Conservation (phyloP, 148 eudicot genomes). For the Bassia scoparia region DNA sequence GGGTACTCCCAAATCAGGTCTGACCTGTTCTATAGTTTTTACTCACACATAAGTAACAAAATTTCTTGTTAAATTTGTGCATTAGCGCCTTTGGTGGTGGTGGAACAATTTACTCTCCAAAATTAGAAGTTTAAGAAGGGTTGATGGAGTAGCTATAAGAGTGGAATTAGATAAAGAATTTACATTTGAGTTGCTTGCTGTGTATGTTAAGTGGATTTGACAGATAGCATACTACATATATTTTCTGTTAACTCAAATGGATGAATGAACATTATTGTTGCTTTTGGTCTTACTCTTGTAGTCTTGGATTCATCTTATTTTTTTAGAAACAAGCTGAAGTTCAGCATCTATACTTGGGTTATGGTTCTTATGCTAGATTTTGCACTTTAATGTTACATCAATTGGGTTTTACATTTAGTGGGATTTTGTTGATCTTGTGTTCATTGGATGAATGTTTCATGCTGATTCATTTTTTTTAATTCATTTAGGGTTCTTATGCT, state of each 20-base stretch:
- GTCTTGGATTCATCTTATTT: conserved; percentile 15
- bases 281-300: too few species aligned
- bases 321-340: conserved; percentile 61
- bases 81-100: too few species aligned
- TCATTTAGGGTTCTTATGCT: too few species aligned
- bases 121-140: background rate
- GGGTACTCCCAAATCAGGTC: too few species aligned
- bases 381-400: too few species aligned
- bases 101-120: background rate
- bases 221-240: too few species aligned
- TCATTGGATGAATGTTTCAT: too few species aligned
- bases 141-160: background rate
- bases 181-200: background rate
- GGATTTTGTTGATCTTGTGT: too few species aligned
- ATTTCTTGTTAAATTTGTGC: background rate
- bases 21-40: too few species aligned
- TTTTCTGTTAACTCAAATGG: conserved; percentile 1
- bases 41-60: background rate
- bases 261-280: conserved; percentile 2
- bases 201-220: background rate
- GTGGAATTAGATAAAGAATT: background rate
- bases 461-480: too few species aligned
- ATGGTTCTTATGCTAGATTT: too few species aligned
- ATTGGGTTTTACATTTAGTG: too few species aligned
- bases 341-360: conserved; percentile 82